phyloP scores from a whole-genome alignment of 176 grass and related monocot genomes.

The Phragmites australis region DNA sequence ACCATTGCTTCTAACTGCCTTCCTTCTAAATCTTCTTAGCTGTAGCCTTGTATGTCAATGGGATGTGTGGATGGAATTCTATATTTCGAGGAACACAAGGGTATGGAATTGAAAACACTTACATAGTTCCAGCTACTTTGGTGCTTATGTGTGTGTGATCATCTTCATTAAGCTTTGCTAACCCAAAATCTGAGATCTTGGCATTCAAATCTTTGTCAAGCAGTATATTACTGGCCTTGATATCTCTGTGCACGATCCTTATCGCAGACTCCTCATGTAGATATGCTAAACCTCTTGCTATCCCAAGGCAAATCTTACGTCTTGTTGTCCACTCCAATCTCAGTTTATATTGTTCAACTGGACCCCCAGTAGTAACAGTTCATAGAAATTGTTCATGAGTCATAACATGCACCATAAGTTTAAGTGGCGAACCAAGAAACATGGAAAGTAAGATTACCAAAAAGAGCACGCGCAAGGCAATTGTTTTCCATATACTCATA shows the following conservation, averaged over 20 bases:
- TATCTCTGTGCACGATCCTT: constrained; percentile 96
- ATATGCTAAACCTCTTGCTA: constrained; percentile 86
- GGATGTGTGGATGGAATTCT: constrained; percentile 6
- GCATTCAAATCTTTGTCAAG: constrained; percentile 82
- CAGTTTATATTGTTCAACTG: constrained; percentile 52
- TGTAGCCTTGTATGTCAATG: constrained; percentile 20
- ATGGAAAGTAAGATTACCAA: constrained; percentile 50
- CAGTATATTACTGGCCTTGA: constrained; percentile 97
- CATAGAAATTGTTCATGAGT: constrained; percentile 32
- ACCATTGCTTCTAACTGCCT: constrained; percentile 32
- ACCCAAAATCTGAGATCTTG: constrained; percentile 97
- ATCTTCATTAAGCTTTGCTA: constrained; percentile 94
- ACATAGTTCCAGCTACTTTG: constrained; percentile 90
- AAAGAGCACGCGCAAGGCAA: constrained; percentile 73
- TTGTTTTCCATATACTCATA: constrained; percentile 95
- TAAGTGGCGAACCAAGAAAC: neutral
- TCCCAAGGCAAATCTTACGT: constrained; percentile 81
- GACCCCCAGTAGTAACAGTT: constrained; percentile 1
- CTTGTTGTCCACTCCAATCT: constrained; percentile 81
- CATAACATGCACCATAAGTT: constrained; percentile 23
- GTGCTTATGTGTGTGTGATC: constrained; percentile 88
- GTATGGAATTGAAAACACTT: constrained; percentile 37
- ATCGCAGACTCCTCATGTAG: constrained; percentile 81
- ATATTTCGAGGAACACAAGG: neutral
- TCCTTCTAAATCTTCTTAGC: constrained; percentile 2